Evolutionary conservation across 148 eudicot genomes (phyloP), one percentile per base, ranked within the genome.

Genomic region (Simmondsia chinensis): DNA sequence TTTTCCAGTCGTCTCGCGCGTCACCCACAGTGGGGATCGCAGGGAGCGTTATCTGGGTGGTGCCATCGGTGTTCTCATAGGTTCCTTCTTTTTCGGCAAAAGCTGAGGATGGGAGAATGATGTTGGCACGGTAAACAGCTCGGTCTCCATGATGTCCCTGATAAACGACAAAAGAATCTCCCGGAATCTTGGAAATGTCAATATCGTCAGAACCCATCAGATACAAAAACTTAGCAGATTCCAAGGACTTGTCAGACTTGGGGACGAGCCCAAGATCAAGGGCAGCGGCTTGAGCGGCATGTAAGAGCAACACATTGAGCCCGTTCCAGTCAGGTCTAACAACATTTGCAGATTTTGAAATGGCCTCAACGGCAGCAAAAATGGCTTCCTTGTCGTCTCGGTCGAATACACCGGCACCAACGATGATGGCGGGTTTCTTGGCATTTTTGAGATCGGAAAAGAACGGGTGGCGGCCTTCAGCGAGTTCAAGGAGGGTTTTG

Each of bases 1-100:
- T 91, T 57, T 91, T 91, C 99, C 99, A 91, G 50, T 91, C 99
- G 26, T 91, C 99, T 51, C 99, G 68, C 6, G 99, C 87, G 54
- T 86, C 99, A 42, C 95, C 99, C 5, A 91, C 99, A 1, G 95
- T 84, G 2, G 95, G 97, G 26, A 89, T 95, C 24, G 97, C 97
- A 12, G 97, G 97, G 8, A 81, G 30, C 6, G 97, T 89, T 50
- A 69, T 75, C 53, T 89, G 97, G 14, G 80, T 74, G 39, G 72
- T 73, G 18, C 97, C 97, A 64, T 89, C 95, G 10, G 97, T 84
- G 33, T 89, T 89, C 27, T 34, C 84, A 53, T 85, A 86, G 2
- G 82, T 91, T 5, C 94, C 99, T 55, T 85, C 95, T 39, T 91
- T 91, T 64, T 91, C 99, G 4, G 71, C 44, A 60, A 91, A 91